These are phyloP conservation scores for Emergomyces pasteurianus DNA, from an alignment of 2,329 filamentous ascomycete species.

Conservation along the genomic window DNA sequence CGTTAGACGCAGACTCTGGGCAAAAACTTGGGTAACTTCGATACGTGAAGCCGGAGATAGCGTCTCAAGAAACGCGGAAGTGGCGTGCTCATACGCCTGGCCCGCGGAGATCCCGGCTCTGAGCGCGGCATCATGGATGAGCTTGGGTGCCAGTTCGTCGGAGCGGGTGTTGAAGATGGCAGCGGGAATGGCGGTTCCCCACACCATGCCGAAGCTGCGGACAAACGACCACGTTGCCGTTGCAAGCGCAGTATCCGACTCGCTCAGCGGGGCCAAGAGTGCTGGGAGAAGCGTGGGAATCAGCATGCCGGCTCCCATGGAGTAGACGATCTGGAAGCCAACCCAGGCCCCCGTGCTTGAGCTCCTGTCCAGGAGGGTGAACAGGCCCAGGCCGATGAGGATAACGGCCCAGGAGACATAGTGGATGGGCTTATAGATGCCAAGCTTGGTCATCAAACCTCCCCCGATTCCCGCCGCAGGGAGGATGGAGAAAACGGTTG, in stretches of 20 bases:
- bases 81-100: conserved; percentile 2
- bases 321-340: conserved; percentile 31
- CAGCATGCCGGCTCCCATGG: conserved; percentile 33
- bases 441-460: conserved; percentile 18
- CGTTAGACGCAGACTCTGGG: conserved; percentile 21
- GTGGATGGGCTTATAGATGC: conserved; percentile 23
- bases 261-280: conserved; percentile 26
- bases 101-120: not conserved
- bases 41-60: not conserved
- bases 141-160: conserved; percentile 7
- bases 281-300: conserved; percentile 34
- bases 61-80: not conserved
- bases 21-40: conserved; percentile 24
- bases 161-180: conserved; percentile 23
- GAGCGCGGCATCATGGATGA: not conserved
- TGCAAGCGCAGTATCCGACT: conserved; percentile 17
- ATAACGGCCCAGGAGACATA: conserved; percentile 26
- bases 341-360: conserved; percentile 32
- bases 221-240: conserved; percentile 21
- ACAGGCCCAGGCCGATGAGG: conserved; percentile 32
- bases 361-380: conserved; percentile 27
- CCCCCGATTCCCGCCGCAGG: conserved; percentile 17
- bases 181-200: conserved; percentile 20
- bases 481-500: conserved; percentile 9
- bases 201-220: conserved; percentile 20